Conservation (phyloP, 495 filamentous ascomycete genomes). For the Penicillium waksmanii region DNA sequence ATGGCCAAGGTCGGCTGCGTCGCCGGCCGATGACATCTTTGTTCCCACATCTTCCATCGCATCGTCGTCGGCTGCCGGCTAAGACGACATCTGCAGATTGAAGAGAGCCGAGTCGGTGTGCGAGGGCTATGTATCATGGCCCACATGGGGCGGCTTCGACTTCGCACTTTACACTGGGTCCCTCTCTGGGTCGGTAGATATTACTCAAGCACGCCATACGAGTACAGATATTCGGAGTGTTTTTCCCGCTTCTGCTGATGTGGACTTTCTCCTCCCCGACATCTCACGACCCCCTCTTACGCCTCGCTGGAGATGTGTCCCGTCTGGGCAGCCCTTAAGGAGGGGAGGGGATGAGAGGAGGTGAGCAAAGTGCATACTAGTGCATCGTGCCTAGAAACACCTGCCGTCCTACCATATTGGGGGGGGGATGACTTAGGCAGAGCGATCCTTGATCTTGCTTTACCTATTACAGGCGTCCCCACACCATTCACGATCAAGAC, state of each 20-base stretch:
- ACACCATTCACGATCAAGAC: slow-evolving; percentile 4
- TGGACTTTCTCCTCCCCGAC: background rate
- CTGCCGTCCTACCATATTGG: background rate
- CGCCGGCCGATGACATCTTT: slow-evolving; percentile 1
- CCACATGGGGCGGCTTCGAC: background rate
- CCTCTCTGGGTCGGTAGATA: background rate
- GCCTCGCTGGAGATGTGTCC: background rate
- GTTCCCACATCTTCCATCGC: background rate
- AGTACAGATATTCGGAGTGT: background rate
- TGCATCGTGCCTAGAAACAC: background rate
- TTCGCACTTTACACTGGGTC: background rate
- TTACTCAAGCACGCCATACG: background rate
- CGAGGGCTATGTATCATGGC: background rate
- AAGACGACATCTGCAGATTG: background rate
- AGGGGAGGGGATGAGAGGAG: background rate
- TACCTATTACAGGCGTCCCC: slow-evolving; percentile 1
- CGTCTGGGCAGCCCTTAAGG: background rate
- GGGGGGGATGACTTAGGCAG: slow-evolving; percentile 2
- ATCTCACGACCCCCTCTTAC: background rate
- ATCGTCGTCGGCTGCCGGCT: slow-evolving; percentile 5
- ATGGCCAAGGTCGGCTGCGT: slow-evolving; percentile 17
- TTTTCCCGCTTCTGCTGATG: background rate
- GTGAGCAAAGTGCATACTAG: background rate
- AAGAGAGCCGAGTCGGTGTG: slow-evolving; percentile 3
- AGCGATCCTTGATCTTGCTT: slow-evolving; percentile 5